Evolutionary conservation across 1,284 basidiomycete species (phyloP), one percentile per base, ranked within the genome.

Genomic region (Leccinum fallax): DNA sequence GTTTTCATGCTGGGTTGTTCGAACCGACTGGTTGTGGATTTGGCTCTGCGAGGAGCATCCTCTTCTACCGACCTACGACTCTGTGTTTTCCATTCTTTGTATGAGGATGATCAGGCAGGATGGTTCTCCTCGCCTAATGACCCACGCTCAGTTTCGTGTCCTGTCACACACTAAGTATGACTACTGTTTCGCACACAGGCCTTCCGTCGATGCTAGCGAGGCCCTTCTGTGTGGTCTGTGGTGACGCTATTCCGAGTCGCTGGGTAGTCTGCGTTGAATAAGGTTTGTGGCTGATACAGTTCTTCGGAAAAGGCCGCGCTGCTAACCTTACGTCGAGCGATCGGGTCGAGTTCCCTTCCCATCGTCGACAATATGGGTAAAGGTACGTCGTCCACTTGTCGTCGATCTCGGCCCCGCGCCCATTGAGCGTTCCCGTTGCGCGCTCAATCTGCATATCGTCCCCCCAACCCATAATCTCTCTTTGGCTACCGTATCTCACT

Each of bases 311-410:
- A 21, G 4, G 16, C 52, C 52, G 38, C 3, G 11, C 55, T 21
- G 24, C 26, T 7, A 43, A 43, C 40, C 40, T 28, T 21, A 46
- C 2, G 3, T 19, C 40, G 7, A 26, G 38, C 58, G 56, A 64
- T 61, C 49, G 15, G 52, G 53, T 34, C 63, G 52, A 59, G 53
- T 60, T 64, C 68, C 68, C 65, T 32, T 10, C 32, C 58, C 72
- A 73, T 77, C 80, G 66, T 79, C 80, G 74, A 82, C 75, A 84
- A 81, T 67, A 87, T 88, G 86, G 86, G 86, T 79, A 87, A 88
- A 85, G 86, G 86, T 86, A 67, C 64, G 68, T 67, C 32, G 32
- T 34, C 32, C 0, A 13, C 32, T 13, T 2, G 32, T 13, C 32
- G 11, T 34, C 32, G 32, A 34, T 34, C 32, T 34, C 32, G 11